Evolutionary conservation across 352 stramenopile genomes (phyloP), one percentile per base, ranked within the genome.

Genomic region (Pythium brachiatum): DNA sequence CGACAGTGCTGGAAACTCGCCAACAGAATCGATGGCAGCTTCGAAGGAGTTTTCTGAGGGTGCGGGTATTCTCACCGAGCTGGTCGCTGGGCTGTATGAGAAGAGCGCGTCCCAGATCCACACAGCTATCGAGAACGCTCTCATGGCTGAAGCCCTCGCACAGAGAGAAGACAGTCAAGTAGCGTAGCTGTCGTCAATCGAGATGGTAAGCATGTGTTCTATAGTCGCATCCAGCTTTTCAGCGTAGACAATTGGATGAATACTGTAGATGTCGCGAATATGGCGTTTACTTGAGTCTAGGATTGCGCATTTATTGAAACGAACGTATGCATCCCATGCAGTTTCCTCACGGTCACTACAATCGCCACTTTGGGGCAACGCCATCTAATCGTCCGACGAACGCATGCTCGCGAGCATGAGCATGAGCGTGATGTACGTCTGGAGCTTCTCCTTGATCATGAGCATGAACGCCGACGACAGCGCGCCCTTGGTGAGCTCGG

Each of bases 401-500:
- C 43, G n/a, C 63, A 65, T 65, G 53, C 46, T 89, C 44, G 67
- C 77, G 31, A 93, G 62, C 39, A 97, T 81, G 62, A 97, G 78
- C 38, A 89, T 60, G 51, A 91, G 41, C 57, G 83, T 96, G 62
- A 97, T 93, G 66, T 95, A 90, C 64, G 76, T 83, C 71, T 97
- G 88, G 54, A 98, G 97, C 75, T 98, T 97, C 76, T 99, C 95
- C 83, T 99, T 99, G 60, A 98, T 94, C 90, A 98, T 98, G 67
- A 98, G 89, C 96, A 98, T 99, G 34, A 99, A 73, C 29, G 95
- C 96, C 0, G 94, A 94, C 62, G 90, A 98, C 7, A 98, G 88
- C n/a, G 97, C 94, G n/a, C 94, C 96, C 74, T 87, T 90, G 7
- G 92, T 98, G 38, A 99, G 83, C 72, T 99, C 95, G 11, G 96